These are phyloP conservation scores for Populus hybrid DNA, from an alignment of 441 rosid genomes.

Conservation along the genomic window DNA sequence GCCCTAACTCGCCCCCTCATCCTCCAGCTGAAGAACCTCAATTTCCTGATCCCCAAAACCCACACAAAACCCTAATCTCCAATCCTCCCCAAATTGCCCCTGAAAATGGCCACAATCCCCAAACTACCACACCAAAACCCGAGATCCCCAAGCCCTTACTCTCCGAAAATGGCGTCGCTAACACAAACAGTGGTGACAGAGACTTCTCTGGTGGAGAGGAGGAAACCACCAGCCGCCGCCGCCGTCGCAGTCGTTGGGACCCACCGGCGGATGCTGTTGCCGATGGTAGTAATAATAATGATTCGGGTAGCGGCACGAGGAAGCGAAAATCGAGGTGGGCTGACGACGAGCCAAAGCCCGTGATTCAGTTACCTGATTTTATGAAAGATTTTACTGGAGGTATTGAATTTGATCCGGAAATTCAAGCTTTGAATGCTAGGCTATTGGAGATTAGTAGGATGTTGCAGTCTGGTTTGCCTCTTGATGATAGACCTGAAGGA, in stretches of 20 bases:
- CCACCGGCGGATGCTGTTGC: slow-evolving; percentile 45
- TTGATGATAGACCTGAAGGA: slow-evolving; percentile 87
- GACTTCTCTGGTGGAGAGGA: slow-evolving; percentile 87
- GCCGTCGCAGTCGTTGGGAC: slow-evolving; percentile 95
- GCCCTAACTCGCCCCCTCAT: slow-evolving; percentile 6
- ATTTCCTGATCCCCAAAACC: slow-evolving; percentile 23
- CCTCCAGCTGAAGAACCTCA: slow-evolving; percentile 20
- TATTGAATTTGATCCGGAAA: slow-evolving; percentile 87
- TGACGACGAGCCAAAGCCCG: slow-evolving; percentile 81
- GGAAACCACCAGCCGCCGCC: slow-evolving; percentile 70
- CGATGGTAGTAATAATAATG: slow-evolving; percentile 28
- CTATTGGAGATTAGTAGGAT: slow-evolving; percentile 73
- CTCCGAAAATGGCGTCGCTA: slow-evolving; percentile 61
- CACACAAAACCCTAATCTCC: slow-evolving; percentile 13
- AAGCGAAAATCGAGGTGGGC: slow-evolving; percentile 95
- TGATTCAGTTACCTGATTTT: slow-evolving; percentile 85
- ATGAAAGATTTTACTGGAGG: slow-evolving; percentile 90
- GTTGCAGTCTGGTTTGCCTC: slow-evolving; percentile 72
- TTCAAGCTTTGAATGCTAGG: slow-evolving; percentile 82
- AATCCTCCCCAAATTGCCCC: slow-evolving; percentile 15
- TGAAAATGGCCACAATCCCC: slow-evolving; percentile 22
- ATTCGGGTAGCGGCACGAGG: slow-evolving; percentile 46
- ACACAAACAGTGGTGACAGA: slow-evolving; percentile 59
- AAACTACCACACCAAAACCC: slow-evolving; percentile 6
- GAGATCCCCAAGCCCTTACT: slow-evolving; percentile 36